Conservation (phyloP, 2,329 filamentous ascomycete species). For the Sporothrix sp. region DNA sequence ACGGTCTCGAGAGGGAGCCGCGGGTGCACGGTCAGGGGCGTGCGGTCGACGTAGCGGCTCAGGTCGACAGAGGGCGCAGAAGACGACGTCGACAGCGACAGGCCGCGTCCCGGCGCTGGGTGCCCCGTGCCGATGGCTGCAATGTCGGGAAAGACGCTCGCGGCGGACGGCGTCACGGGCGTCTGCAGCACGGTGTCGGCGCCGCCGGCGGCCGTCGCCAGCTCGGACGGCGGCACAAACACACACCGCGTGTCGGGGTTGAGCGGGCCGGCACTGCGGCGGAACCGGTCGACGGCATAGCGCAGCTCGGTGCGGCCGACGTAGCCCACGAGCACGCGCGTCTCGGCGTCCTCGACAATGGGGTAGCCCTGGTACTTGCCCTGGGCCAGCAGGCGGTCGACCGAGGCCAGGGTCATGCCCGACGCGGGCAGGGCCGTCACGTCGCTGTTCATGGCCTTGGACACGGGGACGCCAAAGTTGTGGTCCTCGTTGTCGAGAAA, state of each 20-base stretch:
- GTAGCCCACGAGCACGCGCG: conserved; percentile 73
- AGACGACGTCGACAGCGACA: neutral
- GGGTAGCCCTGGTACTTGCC: conserved; percentile 90
- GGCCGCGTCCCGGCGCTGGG: conserved; percentile 18
- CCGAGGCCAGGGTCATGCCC: conserved; percentile 63
- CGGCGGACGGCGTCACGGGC: conserved; percentile 37
- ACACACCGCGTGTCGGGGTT: conserved; percentile 60
- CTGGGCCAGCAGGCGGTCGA: conserved; percentile 66
- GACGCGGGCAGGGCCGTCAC: conserved; percentile 63
- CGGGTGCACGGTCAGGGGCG: conserved; percentile 84
- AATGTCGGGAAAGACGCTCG: conserved; percentile 1
- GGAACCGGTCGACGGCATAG: conserved; percentile 78
- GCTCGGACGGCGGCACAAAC: conserved; percentile 47
- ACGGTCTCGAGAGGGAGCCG: conserved; percentile 88
- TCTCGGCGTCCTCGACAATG: conserved; percentile 64
- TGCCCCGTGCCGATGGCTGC: neutral
- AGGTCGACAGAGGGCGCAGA: conserved; percentile 61
- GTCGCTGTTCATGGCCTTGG: conserved; percentile 74
- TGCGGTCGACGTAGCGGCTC: conserved; percentile 76
- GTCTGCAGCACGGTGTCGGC: conserved; percentile 21
- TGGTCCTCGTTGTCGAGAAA: conserved; percentile 96
- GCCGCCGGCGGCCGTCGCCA: conserved; percentile 24
- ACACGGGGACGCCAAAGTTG: conserved; percentile 89
- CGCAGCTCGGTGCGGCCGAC: conserved; percentile 86
- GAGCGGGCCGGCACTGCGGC: conserved; percentile 53